Evolutionary conservation across 2,329 filamentous ascomycete genomes (phyloP).

Genomic region (Clonostachys byssicola): DNA sequence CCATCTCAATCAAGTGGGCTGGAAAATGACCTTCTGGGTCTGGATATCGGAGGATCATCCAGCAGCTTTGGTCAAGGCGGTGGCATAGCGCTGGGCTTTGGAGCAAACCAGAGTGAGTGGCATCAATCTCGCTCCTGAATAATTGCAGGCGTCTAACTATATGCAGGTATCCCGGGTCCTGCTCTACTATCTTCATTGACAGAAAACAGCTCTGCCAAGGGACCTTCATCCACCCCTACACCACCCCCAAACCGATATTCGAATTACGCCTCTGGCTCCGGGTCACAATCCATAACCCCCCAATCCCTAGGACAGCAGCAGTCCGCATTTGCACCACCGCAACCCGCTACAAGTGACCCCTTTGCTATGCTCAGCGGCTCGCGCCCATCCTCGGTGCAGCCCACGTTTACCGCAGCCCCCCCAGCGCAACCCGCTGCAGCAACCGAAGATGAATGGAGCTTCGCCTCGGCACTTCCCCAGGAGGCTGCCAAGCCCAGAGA

Average conservation of each 20-base stretch:
- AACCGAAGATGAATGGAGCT: slow-evolving; percentile 91
- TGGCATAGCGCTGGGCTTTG: slow-evolving; percentile 78
- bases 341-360: slow-evolving; percentile 30
- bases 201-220: slow-evolving; percentile 53
- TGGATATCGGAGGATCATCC: slow-evolving; percentile 69
- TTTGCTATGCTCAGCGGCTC: slow-evolving; percentile 39
- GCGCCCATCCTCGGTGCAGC: slow-evolving; percentile 17
- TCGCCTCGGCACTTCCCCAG: slow-evolving; percentile 77
- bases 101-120: slow-evolving; percentile 60
- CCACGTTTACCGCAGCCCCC: slow-evolving; percentile 15
- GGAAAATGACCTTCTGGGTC: slow-evolving; percentile 85
- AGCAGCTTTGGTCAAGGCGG: slow-evolving; percentile 66
- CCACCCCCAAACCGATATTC: slow-evolving; percentile 50
- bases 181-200: slow-evolving; percentile 61
- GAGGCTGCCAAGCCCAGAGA: slow-evolving; percentile 51
- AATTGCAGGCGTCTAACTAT: slow-evolving; percentile 14
- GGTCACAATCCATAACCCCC: slow-evolving; percentile 49
- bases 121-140: not conserved
- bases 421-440: slow-evolving; percentile 25
- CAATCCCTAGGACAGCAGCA: slow-evolving; percentile 40
- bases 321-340: slow-evolving; percentile 30
- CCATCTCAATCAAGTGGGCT: slow-evolving; percentile 57
- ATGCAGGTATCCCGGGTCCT: slow-evolving; percentile 58
- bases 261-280: slow-evolving; percentile 46
- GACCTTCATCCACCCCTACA: slow-evolving; percentile 30